A percentile compares a stretch with the other conserved stretches of the same genome.
Conservation (phyloP, 208 protist genomes). For the Trypanosoma avium region DNA sequence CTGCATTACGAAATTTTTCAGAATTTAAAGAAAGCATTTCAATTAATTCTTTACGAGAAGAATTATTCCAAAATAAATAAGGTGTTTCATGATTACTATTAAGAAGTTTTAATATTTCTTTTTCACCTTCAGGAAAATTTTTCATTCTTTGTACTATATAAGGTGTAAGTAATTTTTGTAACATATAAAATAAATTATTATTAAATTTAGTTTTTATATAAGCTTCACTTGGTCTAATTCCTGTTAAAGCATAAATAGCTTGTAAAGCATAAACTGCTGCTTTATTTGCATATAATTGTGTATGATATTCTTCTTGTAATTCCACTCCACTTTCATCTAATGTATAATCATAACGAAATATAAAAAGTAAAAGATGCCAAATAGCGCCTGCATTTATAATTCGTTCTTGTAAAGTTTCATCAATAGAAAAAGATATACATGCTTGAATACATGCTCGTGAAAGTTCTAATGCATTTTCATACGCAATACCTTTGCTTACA, state of each 20-base stretch:
- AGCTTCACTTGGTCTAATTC: conserved; percentile 26
- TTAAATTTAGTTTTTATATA: conserved; percentile 37
- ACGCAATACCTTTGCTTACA: conserved; percentile 58
- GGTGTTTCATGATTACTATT: conserved; percentile 87
- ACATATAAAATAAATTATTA: conserved; percentile 30
- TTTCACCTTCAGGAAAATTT: conserved; percentile 22
- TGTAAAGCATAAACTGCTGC: conserved; percentile 65
- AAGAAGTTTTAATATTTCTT: conserved; percentile 73
- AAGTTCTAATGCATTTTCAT: conserved; percentile 51
- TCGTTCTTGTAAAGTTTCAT: conserved; percentile 58
- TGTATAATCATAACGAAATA: conserved; percentile 93
- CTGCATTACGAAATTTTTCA: conserved; percentile 41
- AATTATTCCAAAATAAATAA: conserved; percentile 90
- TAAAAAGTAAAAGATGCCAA: conserved; percentile 79
- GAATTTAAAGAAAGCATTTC: conserved; percentile 66
- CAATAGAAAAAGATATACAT: conserved; percentile 57
- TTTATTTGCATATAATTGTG: conserved; percentile 81
- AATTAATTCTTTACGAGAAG: conserved; percentile 66
- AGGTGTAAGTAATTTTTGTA: conserved; percentile 81
- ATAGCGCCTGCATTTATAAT: conserved; percentile 69
- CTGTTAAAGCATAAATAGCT: conserved; percentile 63
- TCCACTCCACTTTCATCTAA: conserved; percentile 66
- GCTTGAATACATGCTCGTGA: conserved; percentile 77
- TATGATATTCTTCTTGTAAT: conserved; percentile 71
- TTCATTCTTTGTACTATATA: conserved; percentile 75